These are phyloP conservation scores for Achlya hypogyna DNA, from an alignment of 352 stramenopile species.

Conservation along the genomic window DNA sequence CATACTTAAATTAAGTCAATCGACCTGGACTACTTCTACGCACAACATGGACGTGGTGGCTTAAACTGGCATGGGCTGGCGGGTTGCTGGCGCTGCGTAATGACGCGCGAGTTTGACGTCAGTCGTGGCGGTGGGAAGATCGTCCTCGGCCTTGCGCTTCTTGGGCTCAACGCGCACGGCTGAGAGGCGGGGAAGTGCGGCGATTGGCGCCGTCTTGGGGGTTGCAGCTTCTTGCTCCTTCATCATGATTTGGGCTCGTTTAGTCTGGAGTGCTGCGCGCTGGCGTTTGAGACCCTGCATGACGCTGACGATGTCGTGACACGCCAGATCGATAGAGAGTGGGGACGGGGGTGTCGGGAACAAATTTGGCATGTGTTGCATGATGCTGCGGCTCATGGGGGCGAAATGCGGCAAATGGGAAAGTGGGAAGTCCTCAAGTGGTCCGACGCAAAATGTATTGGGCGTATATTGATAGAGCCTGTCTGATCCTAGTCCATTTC, in stretches of 20 bases:
- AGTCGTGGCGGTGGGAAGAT: neutral
- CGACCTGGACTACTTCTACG: too few species aligned
- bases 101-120: neutral
- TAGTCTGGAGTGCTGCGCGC: neutral
- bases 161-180: neutral
- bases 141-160: neutral
- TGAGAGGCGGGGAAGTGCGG: neutral
- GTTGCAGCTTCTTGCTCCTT: neutral
- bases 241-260: neutral
- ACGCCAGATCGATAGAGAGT: neutral
- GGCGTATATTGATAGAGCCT: neutral
- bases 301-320: neutral
- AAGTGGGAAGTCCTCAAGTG: too few species aligned
- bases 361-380: neutral
- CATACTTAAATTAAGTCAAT: too few species aligned
- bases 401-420: too few species aligned
- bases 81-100: neutral
- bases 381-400: neutral
- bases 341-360: neutral
- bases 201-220: too few species aligned
- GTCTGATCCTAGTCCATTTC: neutral
- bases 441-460: too few species aligned
- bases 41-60: neutral
- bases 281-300: slow-evolving; percentile 17
- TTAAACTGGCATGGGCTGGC: neutral